These are phyloP conservation scores for Trametes pubescens DNA, from an alignment of 1,284 basidiomycete genomes.

Conservation along the genomic window DNA sequence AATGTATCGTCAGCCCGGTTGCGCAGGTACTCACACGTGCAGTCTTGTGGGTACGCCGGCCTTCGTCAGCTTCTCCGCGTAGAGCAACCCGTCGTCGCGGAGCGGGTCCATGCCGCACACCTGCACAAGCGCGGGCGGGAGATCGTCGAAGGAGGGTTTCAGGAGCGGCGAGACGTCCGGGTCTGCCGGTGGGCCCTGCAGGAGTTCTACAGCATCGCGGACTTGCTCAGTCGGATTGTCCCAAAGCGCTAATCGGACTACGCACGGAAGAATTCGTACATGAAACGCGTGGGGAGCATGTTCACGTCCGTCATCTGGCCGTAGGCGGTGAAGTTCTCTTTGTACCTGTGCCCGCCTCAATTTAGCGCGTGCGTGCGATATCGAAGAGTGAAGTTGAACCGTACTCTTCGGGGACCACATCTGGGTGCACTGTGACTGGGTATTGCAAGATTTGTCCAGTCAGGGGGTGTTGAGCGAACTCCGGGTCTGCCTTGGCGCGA, in stretches of 20 bases:
- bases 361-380: not conserved
- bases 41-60: constrained; percentile 29
- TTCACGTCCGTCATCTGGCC: not conserved
- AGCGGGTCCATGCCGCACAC: constrained; percentile 31
- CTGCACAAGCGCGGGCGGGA: constrained; percentile 33
- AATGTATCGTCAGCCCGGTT: too few species aligned
- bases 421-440: constrained; percentile 23
- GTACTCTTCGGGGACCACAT: constrained; percentile 16
- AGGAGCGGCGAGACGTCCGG: constrained; percentile 28
- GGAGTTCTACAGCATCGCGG: not conserved
- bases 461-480: constrained; percentile 14
- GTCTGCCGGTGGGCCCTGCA: constrained; percentile 13
- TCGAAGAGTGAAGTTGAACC: not conserved
- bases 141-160: constrained; percentile 17
- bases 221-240: not conserved
- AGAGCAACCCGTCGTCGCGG: constrained; percentile 36
- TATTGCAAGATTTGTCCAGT: constrained; percentile 22
- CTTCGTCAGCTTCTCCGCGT: constrained; percentile 29
- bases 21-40: constrained; percentile 23
- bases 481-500: constrained; percentile 28
- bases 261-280: constrained; percentile 17
- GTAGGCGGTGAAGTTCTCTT: not conserved
- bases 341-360: not conserved
- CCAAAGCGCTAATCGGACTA: too few species aligned
- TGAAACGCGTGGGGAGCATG: not conserved